These are phyloP conservation scores for Phaeophleospora eucalypticola DNA, from an alignment of 2,329 filamentous ascomycete genomes.

Conservation along the genomic window DNA sequence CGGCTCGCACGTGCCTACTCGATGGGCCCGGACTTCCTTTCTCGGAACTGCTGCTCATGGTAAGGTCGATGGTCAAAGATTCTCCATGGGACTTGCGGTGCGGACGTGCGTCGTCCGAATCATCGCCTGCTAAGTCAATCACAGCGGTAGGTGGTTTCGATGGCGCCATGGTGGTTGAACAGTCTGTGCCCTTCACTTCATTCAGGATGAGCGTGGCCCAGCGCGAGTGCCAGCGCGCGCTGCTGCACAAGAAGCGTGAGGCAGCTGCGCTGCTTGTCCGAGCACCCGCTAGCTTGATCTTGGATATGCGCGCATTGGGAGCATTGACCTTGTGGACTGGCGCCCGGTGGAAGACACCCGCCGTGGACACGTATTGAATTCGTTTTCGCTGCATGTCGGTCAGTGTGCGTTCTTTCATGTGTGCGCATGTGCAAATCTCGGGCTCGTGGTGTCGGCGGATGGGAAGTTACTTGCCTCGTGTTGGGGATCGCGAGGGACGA, in stretches of 20 bases:
- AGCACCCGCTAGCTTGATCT: not conserved
- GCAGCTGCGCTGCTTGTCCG: not conserved
- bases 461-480: not conserved
- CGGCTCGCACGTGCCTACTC: too few relatives aligned
- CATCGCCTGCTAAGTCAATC: not conserved
- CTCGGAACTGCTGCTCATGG: too few relatives aligned
- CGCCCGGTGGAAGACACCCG: not conserved
- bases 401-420: not conserved
- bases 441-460: not conserved
- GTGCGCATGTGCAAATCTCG: too few relatives aligned
- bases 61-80: too few relatives aligned
- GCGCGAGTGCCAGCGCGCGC: not conserved
- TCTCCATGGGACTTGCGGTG: too few relatives aligned
- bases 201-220: not conserved
- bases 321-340: not conserved
- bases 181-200: not conserved
- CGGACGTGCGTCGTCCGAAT: too few relatives aligned
- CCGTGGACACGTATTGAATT: not conserved
- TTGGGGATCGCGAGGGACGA: not conserved
- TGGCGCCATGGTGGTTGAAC: not conserved
- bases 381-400: not conserved
- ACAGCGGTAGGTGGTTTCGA: not conserved
- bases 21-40: too few relatives aligned
- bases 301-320: not conserved
- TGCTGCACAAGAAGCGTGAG: not conserved